Percentiles rank a stretch among this genome's conserved stretches.
Conservation (phyloP, 2,329 filamentous ascomycete species). For the Monilinia aucupariae region DNA sequence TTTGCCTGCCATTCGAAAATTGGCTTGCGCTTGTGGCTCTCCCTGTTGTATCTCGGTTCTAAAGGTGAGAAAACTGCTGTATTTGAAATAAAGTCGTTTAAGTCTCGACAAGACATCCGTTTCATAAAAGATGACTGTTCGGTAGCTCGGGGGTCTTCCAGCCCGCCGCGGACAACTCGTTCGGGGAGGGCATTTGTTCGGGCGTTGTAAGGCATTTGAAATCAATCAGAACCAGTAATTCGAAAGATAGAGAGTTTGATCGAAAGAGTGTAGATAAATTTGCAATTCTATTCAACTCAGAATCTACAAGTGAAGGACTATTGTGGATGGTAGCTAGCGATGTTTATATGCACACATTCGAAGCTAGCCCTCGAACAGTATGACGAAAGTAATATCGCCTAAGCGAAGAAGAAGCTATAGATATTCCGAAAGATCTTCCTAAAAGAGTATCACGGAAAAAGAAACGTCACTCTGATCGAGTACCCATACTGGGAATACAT, state of each 20-base stretch:
- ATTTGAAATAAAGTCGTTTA: background rate
- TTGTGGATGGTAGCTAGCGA: too few relatives aligned
- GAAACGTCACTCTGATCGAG: too few relatives aligned
- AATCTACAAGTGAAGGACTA: too few relatives aligned
- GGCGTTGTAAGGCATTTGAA: background rate
- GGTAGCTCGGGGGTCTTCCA: conserved; percentile 5
- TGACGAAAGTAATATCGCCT: too few relatives aligned
- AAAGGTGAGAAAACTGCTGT: background rate
- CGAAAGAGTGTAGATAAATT: background rate
- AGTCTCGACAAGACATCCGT: background rate
- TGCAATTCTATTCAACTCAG: background rate
- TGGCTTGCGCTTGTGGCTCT: background rate
- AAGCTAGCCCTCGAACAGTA: too few relatives aligned
- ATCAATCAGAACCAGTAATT: background rate
- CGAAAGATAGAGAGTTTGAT: background rate
- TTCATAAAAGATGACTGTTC: background rate
- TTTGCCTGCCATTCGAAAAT: background rate
- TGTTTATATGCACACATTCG: too few relatives aligned
- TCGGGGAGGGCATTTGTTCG: background rate
- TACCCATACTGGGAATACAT: too few relatives aligned
- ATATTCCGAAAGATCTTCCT: too few relatives aligned
- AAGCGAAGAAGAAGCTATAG: too few relatives aligned
- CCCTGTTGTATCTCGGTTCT: background rate
- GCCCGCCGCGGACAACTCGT: background rate
- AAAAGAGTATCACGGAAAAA: too few relatives aligned